These are phyloP conservation scores for Xylaria arbuscula DNA, from an alignment of 2,329 filamentous ascomycete genomes.

Conservation along the genomic window DNA sequence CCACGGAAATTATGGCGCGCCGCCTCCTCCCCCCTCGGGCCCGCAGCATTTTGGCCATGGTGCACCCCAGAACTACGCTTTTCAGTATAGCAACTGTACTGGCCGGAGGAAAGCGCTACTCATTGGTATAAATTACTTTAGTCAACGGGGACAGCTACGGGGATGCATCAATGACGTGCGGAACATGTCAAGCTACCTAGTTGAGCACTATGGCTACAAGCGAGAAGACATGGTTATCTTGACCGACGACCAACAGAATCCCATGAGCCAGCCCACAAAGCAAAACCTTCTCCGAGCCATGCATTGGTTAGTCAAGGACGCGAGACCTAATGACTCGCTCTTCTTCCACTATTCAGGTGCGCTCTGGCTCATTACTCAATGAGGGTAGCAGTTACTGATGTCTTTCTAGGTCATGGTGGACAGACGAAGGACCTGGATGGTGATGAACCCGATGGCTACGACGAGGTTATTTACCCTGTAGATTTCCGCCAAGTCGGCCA, in stretches of 20 bases:
- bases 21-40: constrained; percentile 73
- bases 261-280: constrained; percentile 96
- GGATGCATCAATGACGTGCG: constrained; percentile 98
- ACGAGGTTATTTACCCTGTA: constrained; percentile 83
- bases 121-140: constrained; percentile 97
- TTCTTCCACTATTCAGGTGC: constrained; percentile 97
- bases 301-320: constrained; percentile 98
- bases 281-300: constrained; percentile 94
- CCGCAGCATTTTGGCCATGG: constrained; percentile 82
- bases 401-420: constrained; percentile 73
- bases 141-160: constrained; percentile 86
- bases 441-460: constrained; percentile 81
- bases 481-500: constrained; percentile 77
- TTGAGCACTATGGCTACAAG: constrained; percentile 90
- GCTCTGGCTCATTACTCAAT: constrained; percentile 19
- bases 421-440: constrained; percentile 79
- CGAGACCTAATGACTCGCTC: constrained; percentile 88
- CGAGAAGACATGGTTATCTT: constrained; percentile 96
- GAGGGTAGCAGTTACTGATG: constrained; percentile 36
- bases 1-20: constrained; percentile 67
- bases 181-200: constrained; percentile 94
- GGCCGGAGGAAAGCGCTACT: constrained; percentile 88
- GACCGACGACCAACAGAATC: constrained; percentile 96
- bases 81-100: constrained; percentile 92
- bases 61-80: constrained; percentile 82